Evolutionary conservation across 768 basidiomycete genomes (phyloP).

Genomic region (Dacryopinax primogenitus): DNA sequence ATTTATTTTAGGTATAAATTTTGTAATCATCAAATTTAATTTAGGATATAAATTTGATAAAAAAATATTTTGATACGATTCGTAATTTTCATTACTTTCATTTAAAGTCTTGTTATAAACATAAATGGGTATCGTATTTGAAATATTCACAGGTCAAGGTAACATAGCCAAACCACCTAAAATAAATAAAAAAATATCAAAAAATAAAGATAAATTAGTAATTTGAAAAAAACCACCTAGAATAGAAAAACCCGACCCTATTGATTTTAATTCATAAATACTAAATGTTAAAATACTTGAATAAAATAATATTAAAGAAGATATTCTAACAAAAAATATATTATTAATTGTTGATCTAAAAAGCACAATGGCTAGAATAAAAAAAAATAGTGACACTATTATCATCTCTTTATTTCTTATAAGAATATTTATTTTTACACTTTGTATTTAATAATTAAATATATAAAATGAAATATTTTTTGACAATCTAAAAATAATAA

Average conservation of each 20-base stretch:
- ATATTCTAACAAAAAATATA: slow-evolving; percentile 18
- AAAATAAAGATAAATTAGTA: slow-evolving; percentile 18
- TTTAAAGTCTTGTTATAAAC: not conserved
- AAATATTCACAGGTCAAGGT: slow-evolving; percentile 15
- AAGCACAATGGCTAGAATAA: slow-evolving; percentile 19
- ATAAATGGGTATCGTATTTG: not conserved
- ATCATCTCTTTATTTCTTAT: slow-evolving; percentile 12
- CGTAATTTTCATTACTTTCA: no score
- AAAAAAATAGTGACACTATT: slow-evolving; percentile 13
- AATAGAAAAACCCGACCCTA: slow-evolving; percentile 20
- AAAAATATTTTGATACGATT: no score
- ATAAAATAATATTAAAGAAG: slow-evolving; percentile 17
- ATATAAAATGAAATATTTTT: no score
- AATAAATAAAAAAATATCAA: slow-evolving; percentile 18
- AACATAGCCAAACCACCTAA: slow-evolving; percentile 17
- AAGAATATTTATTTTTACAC: slow-evolving; percentile 10
- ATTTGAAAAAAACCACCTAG: slow-evolving; percentile 20
- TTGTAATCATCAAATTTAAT: no score
- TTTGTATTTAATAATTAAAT: no score
- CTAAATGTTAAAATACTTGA: not conserved
- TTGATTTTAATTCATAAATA: slow-evolving; percentile 16
- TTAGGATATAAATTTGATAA: no score
- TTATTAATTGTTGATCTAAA: slow-evolving; percentile 17
- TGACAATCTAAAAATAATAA: slow-evolving; percentile 10
- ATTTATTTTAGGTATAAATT: not conserved